Conservation (phyloP, 2,329 filamentous ascomycete genomes). For the Mycogone perniciosa region DNA sequence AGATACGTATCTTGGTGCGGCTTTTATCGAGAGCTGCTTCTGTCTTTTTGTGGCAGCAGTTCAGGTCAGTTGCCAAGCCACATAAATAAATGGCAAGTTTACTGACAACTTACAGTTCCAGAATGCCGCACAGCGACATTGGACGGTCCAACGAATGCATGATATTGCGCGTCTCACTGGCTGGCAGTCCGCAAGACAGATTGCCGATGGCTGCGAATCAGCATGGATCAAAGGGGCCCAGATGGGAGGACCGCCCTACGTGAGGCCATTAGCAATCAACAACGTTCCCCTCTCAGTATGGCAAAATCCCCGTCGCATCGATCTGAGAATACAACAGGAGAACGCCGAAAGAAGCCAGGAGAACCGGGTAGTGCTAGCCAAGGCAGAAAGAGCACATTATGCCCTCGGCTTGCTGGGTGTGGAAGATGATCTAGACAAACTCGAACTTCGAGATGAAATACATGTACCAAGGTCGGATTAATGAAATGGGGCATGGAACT, state of each 20-base stretch:
- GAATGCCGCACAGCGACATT: conserved; percentile 64
- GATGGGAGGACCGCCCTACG: conserved; percentile 69
- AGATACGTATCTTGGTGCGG: conserved; percentile 71
- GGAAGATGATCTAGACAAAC: conserved; percentile 65
- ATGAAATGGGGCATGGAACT: background rate
- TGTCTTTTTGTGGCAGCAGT: conserved; percentile 83
- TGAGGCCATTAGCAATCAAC: conserved; percentile 36
- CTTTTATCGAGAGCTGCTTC: conserved; percentile 75
- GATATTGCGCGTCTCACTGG: conserved; percentile 76
- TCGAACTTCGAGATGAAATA: conserved; percentile 40
- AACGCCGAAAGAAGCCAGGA: conserved; percentile 31
- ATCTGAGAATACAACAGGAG: conserved; percentile 44
- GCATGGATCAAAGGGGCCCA: conserved; percentile 72
- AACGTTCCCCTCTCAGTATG: conserved; percentile 36
- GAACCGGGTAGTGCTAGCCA: conserved; percentile 50
- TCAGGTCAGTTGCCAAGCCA: conserved; percentile 39
- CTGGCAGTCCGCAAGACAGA: conserved; percentile 76
- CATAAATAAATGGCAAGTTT: background rate
- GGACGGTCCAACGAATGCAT: conserved; percentile 67
- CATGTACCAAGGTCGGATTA: background rate
- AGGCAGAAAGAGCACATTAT: conserved; percentile 60
- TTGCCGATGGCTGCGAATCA: conserved; percentile 77
- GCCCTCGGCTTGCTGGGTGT: conserved; percentile 72
- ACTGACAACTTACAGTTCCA: conserved; percentile 51
- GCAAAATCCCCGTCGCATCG: conserved; percentile 45